Conservation (phyloP, 441 rosid genomes). For the Adansonia gregorii region DNA sequence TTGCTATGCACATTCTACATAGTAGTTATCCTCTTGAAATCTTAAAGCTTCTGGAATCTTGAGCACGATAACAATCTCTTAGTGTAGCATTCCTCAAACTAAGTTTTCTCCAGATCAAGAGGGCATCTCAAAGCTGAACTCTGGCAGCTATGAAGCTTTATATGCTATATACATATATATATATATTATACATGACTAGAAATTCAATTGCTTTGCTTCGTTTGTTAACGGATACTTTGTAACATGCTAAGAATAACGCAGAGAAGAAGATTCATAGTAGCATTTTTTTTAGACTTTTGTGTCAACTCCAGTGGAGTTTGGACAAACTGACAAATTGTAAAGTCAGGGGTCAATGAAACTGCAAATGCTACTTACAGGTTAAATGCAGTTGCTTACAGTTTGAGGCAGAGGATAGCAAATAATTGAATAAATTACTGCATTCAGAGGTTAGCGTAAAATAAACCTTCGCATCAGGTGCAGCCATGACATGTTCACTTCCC, state of each 20-base stretch:
- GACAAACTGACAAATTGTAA: background rate
- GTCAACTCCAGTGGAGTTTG: background rate
- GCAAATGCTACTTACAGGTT: background rate
- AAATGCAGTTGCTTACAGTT: background rate
- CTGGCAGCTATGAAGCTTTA: background rate
- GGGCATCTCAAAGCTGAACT: background rate
- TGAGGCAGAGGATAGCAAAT: background rate
- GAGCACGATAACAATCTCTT: background rate
- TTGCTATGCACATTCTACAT: background rate
- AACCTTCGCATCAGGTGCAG: constrained; percentile 93
- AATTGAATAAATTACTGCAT: background rate
- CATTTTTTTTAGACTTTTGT: background rate
- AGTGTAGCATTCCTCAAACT: background rate
- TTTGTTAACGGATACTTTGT: background rate
- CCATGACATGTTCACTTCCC: constrained; percentile 78
- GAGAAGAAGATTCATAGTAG: background rate
- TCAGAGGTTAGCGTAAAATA: background rate
- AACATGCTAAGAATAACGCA: background rate
- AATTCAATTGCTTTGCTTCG: background rate
- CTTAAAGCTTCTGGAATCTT: background rate
- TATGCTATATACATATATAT: no score
- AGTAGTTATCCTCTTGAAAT: background rate
- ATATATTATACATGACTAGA: background rate
- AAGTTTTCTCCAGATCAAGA: constrained; percentile 1
- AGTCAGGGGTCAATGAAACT: background rate